These are phyloP conservation scores for Trichoderma sp. DNA, from an alignment of 2,329 filamentous ascomycete species.

Conservation along the genomic window DNA sequence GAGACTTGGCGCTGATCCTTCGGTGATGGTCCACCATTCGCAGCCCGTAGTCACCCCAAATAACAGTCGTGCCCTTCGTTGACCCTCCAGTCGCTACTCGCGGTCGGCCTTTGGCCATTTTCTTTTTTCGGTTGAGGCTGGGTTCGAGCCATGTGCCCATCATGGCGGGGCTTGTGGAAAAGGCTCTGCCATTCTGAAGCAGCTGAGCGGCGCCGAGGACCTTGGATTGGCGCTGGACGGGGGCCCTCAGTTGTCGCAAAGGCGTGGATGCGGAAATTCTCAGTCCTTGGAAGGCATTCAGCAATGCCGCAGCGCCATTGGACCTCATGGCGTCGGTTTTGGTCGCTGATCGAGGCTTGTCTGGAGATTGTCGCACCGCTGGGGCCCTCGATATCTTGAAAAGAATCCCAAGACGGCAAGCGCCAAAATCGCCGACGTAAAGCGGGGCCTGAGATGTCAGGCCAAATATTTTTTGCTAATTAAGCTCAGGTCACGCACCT, in stretches of 20 bases:
- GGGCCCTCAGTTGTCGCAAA: slow-evolving; percentile 43
- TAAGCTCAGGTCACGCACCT: slow-evolving; percentile 43
- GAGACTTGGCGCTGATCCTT: slow-evolving; percentile 79
- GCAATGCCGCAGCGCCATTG: slow-evolving; percentile 47
- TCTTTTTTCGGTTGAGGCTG: slow-evolving; percentile 71
- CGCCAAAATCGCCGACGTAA: slow-evolving; percentile 5
- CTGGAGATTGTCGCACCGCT: slow-evolving; percentile 4
- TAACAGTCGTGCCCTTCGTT: slow-evolving; percentile 87
- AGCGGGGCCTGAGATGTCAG: slow-evolving; percentile 33
- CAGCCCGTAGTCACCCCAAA: slow-evolving; percentile 94
- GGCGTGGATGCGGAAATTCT: slow-evolving; percentile 46
- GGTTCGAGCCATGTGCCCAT: slow-evolving; percentile 81
- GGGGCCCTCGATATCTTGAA: slow-evolving; percentile 35
- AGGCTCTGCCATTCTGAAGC: slow-evolving; percentile 59
- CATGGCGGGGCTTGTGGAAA: slow-evolving; percentile 67
- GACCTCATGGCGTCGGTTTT: slow-evolving; percentile 48
- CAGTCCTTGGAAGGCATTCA: slow-evolving; percentile 54
- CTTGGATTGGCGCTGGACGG: slow-evolving; percentile 35
- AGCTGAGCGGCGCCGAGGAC: slow-evolving; percentile 37
- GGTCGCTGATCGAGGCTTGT: slow-evolving; percentile 31
- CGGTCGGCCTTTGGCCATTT: slow-evolving; percentile 88
- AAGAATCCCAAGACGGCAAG: slow-evolving; percentile 34
- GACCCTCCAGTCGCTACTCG: slow-evolving; percentile 89
- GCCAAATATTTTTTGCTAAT: slow-evolving; percentile 31
- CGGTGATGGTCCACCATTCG: slow-evolving; percentile 93